These are phyloP conservation scores for Lentinus tigrinus DNA, from an alignment of 768 basidiomycete genomes.

Conservation along the genomic window DNA sequence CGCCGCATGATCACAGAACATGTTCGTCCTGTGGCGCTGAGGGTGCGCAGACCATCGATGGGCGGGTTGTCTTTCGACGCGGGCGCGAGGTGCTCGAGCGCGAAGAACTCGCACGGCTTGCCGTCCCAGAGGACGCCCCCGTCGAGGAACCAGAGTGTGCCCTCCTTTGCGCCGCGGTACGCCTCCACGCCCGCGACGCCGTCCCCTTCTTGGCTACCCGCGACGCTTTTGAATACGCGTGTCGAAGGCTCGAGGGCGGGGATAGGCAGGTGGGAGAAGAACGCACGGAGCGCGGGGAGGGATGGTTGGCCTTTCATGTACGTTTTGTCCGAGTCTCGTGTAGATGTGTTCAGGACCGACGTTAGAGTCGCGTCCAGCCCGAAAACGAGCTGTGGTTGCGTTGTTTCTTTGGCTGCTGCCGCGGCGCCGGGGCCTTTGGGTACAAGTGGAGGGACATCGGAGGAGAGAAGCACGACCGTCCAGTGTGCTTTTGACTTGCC, in stretches of 20 bases:
- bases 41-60: constrained; percentile 42
- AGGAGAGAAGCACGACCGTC: constrained; percentile 64
- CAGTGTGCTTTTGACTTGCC: constrained; percentile 72
- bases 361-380: constrained; percentile 59
- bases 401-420: constrained; percentile 8
- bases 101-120: constrained; percentile 79
- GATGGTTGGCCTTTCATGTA: constrained; percentile 54
- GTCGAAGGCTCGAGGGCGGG: constrained; percentile 48
- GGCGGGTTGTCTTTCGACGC: constrained; percentile 39
- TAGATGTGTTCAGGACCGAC: constrained; percentile 44
- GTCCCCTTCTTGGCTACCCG: constrained; percentile 28
- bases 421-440: constrained; percentile 37
- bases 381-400: constrained; percentile 56
- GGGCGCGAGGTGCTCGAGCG: constrained; percentile 49
- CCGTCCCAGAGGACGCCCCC: constrained; percentile 72
- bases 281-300: constrained; percentile 45
- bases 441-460: constrained; percentile 41
- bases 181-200: constrained; percentile 58
- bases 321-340: constrained; percentile 22
- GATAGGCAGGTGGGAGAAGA: constrained; percentile 49
- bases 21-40: constrained; percentile 65
- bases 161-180: constrained; percentile 68
- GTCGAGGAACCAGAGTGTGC: constrained; percentile 70
- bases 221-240: constrained; percentile 55
- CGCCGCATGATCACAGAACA: constrained; percentile 56